phyloP scores from a whole-genome alignment of 768 basidiomycete species.

The Naganishia antarctica region DNA sequence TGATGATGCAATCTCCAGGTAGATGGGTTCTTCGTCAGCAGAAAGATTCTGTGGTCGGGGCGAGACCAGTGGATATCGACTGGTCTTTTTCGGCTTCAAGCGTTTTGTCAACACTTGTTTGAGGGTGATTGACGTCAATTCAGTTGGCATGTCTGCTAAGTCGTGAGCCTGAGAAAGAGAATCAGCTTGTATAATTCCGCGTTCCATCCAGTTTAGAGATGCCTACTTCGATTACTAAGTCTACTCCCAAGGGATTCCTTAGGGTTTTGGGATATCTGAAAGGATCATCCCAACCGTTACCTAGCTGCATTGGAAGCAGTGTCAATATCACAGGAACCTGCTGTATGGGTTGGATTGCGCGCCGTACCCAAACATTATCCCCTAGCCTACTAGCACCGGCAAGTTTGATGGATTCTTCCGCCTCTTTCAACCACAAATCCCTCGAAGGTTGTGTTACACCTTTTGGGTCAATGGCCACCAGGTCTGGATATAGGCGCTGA shows the following conservation, averaged over 20 bases:
- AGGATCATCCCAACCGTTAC: slow-evolving; percentile 29
- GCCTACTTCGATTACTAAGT: slow-evolving; percentile 29
- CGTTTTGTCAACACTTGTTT: slow-evolving; percentile 1
- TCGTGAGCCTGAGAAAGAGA: slow-evolving; percentile 24
- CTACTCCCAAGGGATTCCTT: slow-evolving; percentile 4
- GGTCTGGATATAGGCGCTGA: slow-evolving; percentile 29
- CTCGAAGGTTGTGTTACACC: slow-evolving; percentile 1
- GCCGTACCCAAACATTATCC: slow-evolving; percentile 27
- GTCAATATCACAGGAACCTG: background rate
- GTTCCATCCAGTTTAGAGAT: background rate
- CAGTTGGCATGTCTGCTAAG: slow-evolving; percentile 26
- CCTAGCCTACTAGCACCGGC: slow-evolving; percentile 21
- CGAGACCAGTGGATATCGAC: background rate
- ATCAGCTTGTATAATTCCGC: background rate
- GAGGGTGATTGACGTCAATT: background rate
- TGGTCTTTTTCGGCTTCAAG: slow-evolving; percentile 6
- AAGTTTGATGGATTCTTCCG: slow-evolving; percentile 24
- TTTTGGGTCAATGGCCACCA: slow-evolving; percentile 3
- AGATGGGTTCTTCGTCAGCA: slow-evolving; percentile 18
- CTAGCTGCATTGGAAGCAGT: slow-evolving; percentile 11
- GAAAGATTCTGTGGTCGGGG: slow-evolving; percentile 1
- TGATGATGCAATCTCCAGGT: slow-evolving; percentile 23
- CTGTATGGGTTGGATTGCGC: background rate
- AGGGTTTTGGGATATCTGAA: slow-evolving; percentile 9
- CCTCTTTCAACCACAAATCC: slow-evolving; percentile 20